Evolutionary conservation across 1,284 basidiomycete species (phyloP), one percentile per base, ranked within the genome.

Genomic region (Leccinum laetum): DNA sequence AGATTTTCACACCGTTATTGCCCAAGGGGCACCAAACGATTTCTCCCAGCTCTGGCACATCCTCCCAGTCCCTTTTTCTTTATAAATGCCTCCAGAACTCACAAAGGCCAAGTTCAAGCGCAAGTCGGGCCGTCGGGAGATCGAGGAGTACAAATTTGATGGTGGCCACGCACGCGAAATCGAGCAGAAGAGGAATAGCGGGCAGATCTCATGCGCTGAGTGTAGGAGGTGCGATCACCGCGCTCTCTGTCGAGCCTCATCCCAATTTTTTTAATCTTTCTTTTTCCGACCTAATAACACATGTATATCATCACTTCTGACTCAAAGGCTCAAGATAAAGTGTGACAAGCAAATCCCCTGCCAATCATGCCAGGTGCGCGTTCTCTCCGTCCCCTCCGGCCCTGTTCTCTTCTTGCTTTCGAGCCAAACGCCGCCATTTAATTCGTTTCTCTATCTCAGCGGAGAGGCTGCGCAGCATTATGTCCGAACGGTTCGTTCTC

Each of bases 281-380:
- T 66, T 69, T 65, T 67, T 70, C 63, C 71, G 64, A 68, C 69
- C 69, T 66, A 62, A 69, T 69, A 62, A 59, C 53, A 44, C 41
- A 46, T 44, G 44, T 44, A 14, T 46, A 46, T n/a, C 44, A 46
- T 46, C 44, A 46, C 44, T 46, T 46, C 44, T 10, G 44, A 46
- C 60, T 18, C 41, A 16, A 67, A 90, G 90, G 77, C 83, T 88
- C 76, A 91, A 89, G 77, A 86, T 89, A 70, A 89, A 87, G 72
- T 92, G 90, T 78, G 89, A 91, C 82, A 91, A 90, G 80, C 83
- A 88, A 68, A 88, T 91, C 65, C 88, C 89, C 8, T 89, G 88
- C 72, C 86, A 86, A 70, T 88, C 87, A 8, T 90, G 87, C 73
- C 86, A 87, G 79, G 86, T 86, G 72, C 44, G 78, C 26, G 49